phyloP scores from a whole-genome alignment of 345 rosid genomes.

The Hevea brasiliensis region DNA sequence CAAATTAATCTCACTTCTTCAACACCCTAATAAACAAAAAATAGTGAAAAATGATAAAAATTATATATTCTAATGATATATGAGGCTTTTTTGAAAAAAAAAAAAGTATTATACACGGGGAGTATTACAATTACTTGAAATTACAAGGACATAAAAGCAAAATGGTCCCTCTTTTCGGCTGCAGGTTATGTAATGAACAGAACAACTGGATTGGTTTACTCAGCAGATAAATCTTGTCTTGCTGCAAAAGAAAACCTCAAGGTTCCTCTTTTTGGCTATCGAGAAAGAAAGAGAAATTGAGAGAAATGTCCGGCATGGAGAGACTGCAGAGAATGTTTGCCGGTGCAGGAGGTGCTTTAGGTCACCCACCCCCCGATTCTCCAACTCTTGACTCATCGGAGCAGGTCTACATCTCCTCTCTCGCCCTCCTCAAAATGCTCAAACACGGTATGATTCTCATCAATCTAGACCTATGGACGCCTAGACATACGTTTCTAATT shows the following conservation, averaged over 20 bases:
- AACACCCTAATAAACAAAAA: no score
- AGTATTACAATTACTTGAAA: no score
- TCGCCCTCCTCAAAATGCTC: conserved; percentile 97
- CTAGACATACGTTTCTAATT: neutral
- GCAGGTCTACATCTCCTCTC: conserved; percentile 98
- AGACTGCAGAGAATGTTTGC: conserved; percentile 85
- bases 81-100: no score
- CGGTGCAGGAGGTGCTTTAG: conserved; percentile 81
- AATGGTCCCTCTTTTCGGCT: no score
- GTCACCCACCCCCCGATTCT: conserved; percentile 88
- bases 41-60: no score
- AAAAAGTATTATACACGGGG: no score
- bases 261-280: neutral
- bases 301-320: conserved; percentile 59
- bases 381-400: conserved; percentile 94
- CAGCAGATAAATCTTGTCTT: neutral
- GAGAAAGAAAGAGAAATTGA: neutral
- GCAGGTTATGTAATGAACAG: no score
- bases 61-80: no score
- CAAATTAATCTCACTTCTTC: no score
- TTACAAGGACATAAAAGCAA: no score
- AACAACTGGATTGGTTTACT: no score
- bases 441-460: conserved; percentile 54
- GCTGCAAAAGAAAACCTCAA: neutral
- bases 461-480: neutral